A percentile compares a stretch with the other conserved stretches of the same genome.
These are phyloP conservation scores for Graphilbum sp. DNA, from an alignment of 2,329 filamentous ascomycete genomes.

Conservation along the genomic window DNA sequence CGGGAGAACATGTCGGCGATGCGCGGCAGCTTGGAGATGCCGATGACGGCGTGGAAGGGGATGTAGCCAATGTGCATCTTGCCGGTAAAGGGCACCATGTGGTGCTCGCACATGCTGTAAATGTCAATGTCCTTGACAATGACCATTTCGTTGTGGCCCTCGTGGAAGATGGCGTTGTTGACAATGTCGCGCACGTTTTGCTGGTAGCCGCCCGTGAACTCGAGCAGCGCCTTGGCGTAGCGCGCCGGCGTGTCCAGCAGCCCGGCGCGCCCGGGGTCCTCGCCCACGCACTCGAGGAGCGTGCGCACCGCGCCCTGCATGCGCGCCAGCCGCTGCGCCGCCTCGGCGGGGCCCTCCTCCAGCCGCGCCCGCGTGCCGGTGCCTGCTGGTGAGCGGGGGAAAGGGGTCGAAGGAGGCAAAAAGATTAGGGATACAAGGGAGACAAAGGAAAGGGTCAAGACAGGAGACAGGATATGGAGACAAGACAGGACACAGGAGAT, in stretches of 20 bases:
- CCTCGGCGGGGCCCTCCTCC: slow-evolving; percentile 37
- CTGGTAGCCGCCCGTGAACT: slow-evolving; percentile 93
- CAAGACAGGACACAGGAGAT: neutral
- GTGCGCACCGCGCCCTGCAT: slow-evolving; percentile 48
- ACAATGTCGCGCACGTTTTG: slow-evolving; percentile 85
- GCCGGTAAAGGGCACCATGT: slow-evolving; percentile 88
- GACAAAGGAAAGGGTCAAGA: too few species aligned
- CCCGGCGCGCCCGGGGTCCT: slow-evolving; percentile 49
- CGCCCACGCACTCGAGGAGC: slow-evolving; percentile 51
- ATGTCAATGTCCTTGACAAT: slow-evolving; percentile 97
- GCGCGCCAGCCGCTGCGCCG: slow-evolving; percentile 34
- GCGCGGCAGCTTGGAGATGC: slow-evolving; percentile 85
- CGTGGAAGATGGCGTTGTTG: slow-evolving; percentile 87
- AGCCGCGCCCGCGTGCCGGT: slow-evolving; percentile 46
- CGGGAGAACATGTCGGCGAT: slow-evolving; percentile 96
- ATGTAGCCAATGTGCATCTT: slow-evolving; percentile 99
- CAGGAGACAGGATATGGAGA: too few species aligned
- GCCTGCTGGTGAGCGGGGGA: slow-evolving; percentile 21
- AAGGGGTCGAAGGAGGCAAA: too few species aligned
- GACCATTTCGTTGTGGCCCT: slow-evolving; percentile 92
- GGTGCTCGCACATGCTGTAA: slow-evolving; percentile 90
- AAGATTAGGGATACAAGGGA: too few species aligned
- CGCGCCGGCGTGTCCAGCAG: slow-evolving; percentile 57
- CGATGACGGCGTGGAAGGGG: slow-evolving; percentile 76
- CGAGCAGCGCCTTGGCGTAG: slow-evolving; percentile 90